A percentile compares a stretch with the other conserved stretches of the same genome.
Evolutionary conservation across 768 basidiomycete genomes (phyloP).

Genomic region (Tremella mesenterica): DNA sequence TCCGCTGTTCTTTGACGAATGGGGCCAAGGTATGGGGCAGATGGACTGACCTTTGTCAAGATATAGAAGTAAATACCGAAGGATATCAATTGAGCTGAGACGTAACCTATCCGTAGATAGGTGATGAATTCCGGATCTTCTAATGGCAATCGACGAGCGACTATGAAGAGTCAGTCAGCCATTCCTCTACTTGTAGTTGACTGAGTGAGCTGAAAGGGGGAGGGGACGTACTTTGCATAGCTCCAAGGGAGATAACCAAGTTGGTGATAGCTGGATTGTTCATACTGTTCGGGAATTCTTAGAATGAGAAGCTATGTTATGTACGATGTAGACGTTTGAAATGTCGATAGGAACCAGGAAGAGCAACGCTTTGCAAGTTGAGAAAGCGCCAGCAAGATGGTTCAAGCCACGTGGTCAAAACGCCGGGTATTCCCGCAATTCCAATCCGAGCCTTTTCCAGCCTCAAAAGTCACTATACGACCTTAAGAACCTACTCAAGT

Average conservation of each 20-base stretch:
- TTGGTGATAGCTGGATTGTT: conserved; percentile 53
- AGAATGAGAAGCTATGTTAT: not conserved
- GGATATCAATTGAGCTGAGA: conserved; percentile 61
- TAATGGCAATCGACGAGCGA: conserved; percentile 83
- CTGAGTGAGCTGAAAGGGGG: not conserved
- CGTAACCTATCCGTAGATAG: conserved; percentile 78
- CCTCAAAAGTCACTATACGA: no score
- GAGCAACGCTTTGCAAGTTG: not conserved
- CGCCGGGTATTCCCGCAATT: not conserved
- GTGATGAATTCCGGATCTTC: conserved; percentile 73
- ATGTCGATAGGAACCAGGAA: conserved; percentile 8
- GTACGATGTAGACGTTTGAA: not conserved
- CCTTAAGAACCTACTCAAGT: no score
- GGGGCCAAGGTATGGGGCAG: not conserved
- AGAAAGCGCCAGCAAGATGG: not conserved
- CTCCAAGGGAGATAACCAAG: conserved; percentile 79
- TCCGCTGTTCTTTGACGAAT: not conserved
- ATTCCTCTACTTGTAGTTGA: not conserved
- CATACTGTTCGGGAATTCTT: conserved; percentile 16
- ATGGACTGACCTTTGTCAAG: conserved; percentile 61
- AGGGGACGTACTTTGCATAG: conserved; percentile 66
- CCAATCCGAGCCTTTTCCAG: not conserved
- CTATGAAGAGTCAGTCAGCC: conserved; percentile 45
- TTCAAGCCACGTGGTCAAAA: conserved; percentile 2
- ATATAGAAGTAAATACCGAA: conserved; percentile 72